A percentile compares a stretch with the other conserved stretches of the same genome.
Conservation (phyloP, 208 protist species). For the Crithidia thermophila region DNA sequence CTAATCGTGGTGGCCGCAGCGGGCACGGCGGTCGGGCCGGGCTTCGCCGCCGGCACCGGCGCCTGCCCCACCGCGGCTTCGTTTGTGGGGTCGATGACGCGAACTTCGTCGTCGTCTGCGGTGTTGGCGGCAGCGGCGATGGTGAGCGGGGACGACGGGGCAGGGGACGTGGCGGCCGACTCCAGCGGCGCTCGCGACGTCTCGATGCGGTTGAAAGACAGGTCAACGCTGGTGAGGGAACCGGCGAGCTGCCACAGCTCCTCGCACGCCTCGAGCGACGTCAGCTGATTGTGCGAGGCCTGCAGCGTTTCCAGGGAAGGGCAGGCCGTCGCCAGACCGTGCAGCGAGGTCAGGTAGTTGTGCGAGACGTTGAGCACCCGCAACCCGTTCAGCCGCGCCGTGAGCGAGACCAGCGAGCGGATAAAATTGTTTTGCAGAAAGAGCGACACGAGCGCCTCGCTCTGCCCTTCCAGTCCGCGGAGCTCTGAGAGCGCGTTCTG, state of each 20-base stretch:
- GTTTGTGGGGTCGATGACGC: conserved; percentile 35
- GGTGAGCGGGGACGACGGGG: background rate
- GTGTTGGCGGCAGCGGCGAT: background rate
- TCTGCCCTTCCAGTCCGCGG: conserved; percentile 69
- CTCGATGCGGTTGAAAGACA: conserved; percentile 92
- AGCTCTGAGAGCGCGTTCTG: conserved; percentile 92
- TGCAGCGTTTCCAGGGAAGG: conserved; percentile 75
- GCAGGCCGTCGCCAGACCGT: conserved; percentile 49
- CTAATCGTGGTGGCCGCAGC: background rate
- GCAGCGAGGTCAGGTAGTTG: conserved; percentile 76
- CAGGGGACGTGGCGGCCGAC: background rate
- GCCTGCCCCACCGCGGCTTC: background rate
- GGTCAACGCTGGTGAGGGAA: conserved; percentile 90
- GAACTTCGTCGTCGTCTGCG: conserved; percentile 32
- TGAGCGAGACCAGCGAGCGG: conserved; percentile 51
- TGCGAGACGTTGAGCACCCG: conserved; percentile 82
- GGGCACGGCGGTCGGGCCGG: background rate
- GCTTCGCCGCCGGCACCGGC: background rate
- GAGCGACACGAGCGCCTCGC: conserved; percentile 74
- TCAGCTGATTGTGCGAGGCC: conserved; percentile 75
- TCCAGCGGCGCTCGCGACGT: conserved; percentile 20
- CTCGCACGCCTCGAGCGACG: conserved; percentile 64
- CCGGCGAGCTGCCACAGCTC: conserved; percentile 73
- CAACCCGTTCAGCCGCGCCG: conserved; percentile 58
- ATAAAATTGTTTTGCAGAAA: conserved; percentile 96